Percentiles rank a stretch among this genome's conserved stretches.
These are phyloP conservation scores for Boletellus ananas DNA, from an alignment of 768 basidiomycete genomes.

Conservation along the genomic window DNA sequence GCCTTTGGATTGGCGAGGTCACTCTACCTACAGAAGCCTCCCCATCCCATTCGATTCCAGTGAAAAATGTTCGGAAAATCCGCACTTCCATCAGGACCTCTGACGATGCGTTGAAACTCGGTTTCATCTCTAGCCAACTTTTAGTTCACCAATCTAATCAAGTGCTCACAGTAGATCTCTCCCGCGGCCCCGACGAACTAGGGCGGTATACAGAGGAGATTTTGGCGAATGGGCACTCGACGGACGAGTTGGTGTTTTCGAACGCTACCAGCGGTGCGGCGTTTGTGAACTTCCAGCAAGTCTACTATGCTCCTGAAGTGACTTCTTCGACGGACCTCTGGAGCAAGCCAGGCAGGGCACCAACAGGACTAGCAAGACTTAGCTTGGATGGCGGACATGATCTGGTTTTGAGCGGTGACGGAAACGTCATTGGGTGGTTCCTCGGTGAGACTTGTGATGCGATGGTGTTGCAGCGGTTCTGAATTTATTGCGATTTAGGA, in stretches of 20 bases:
- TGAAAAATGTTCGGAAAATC: conserved; percentile 49
- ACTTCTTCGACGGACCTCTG: conserved; percentile 48
- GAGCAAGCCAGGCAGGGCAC: conserved; percentile 69
- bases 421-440: conserved; percentile 68
- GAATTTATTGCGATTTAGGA: conserved; percentile 7
- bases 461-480: not conserved
- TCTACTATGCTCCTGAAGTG: conserved; percentile 52
- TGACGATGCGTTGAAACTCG: conserved; percentile 45
- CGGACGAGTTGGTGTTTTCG: conserved; percentile 51
- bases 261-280: conserved; percentile 44
- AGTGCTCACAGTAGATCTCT: conserved; percentile 51
- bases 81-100: conserved; percentile 45
- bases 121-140: conserved; percentile 55
- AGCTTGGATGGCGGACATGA: conserved; percentile 76
- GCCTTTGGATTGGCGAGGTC: conserved; percentile 63
- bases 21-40: conserved; percentile 39
- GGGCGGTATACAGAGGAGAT: conserved; percentile 48
- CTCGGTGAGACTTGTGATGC: conserved; percentile 44
- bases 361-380: conserved; percentile 54
- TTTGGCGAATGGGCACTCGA: conserved; percentile 54
- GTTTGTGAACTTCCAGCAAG: conserved; percentile 67
- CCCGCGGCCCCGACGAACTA: conserved; percentile 38
- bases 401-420: conserved; percentile 59
- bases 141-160: conserved; percentile 55
- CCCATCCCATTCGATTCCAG: conserved; percentile 29